These are phyloP conservation scores for Saturnispora halmiae DNA, from an alignment of 805 yeast genomes.

Conservation along the genomic window DNA sequence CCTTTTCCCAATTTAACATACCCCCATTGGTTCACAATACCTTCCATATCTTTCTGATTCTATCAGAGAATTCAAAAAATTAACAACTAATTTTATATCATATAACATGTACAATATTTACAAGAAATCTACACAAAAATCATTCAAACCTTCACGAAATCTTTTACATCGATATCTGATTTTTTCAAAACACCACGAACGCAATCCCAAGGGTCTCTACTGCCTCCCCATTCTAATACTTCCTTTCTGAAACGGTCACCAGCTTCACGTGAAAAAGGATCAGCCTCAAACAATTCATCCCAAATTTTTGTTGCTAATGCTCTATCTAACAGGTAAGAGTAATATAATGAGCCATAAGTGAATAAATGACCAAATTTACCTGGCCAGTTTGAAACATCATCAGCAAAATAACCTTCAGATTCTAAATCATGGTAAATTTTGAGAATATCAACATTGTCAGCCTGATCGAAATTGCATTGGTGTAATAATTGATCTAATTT, in stretches of 20 bases:
- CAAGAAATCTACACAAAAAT: too few relatives aligned
- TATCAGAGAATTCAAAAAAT: too few relatives aligned
- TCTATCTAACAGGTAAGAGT: slow-evolving; percentile 82
- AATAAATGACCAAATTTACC: slow-evolving; percentile 90
- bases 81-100: too few relatives aligned
- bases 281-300: slow-evolving; percentile 55
- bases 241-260: slow-evolving; percentile 67
- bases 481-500: slow-evolving; percentile 78
- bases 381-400: slow-evolving; percentile 73
- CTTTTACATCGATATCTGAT: slow-evolving; percentile 4
- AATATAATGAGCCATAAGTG: slow-evolving; percentile 91
- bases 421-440: slow-evolving; percentile 61
- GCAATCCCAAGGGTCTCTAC: slow-evolving; percentile 81
- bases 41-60: background rate
- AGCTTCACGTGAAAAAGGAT: slow-evolving; percentile 63
- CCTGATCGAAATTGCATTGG: slow-evolving; percentile 27
- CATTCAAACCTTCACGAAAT: slow-evolving; percentile 7
- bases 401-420: slow-evolving; percentile 48
- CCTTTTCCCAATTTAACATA: slow-evolving; percentile 2
- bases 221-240: slow-evolving; percentile 89
- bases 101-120: slow-evolving; percentile 3
- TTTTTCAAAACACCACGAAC: slow-evolving; percentile 61
- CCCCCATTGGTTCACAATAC: slow-evolving; percentile 7
- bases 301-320: slow-evolving; percentile 87
- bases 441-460: slow-evolving; percentile 45